Base-by-base conservation (phyloP, 2,329 filamentous ascomycete genomes). In the Bipolaris cookei region DNA sequence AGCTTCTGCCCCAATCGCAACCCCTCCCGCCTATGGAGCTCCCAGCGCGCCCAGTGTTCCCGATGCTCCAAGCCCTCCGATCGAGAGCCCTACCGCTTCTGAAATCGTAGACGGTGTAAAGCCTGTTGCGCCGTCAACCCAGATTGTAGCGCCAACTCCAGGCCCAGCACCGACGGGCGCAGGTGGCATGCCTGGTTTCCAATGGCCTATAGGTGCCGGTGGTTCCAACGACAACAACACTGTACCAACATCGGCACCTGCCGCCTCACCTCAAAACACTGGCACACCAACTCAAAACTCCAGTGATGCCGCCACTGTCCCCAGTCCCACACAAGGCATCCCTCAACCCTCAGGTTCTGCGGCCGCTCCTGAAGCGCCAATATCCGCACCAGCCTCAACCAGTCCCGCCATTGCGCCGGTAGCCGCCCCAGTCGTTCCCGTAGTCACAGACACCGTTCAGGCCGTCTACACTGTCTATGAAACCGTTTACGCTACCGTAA, bases 171-270 rank as follows among this genome's bases (percentile, higher is more conserved):
- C 49, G 13, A 50, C 41, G 21, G 61, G 56, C 18, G 53, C 49
- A 21, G 46, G 54, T 18, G 59, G 56, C 11, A 66, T 70, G 64
- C 35, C 58, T 10, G 67, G 64, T 30, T 70, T 68, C 58, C 59
- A 66, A 20, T 70, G 67, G 67, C 67, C 67, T 4, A 10, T 6
- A 28, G 54, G 34, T 41, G 44, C 38, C 10, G 51, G 45, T 38
- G 49, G 25, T n/a, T 39, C 56, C 16, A 43, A 56, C 32, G 21
- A 44, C 14, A 30, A 56, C 32, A 16, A 44, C 14, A 30, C 46
- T 21, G 39, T 49, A 3, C 51, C 60, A 28, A 43, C 51, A 11
- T 64, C 57, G 5, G 32, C 54, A 30, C 13, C 56, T 18, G 51
- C 34, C 10, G 45, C 32, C 18, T 53, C 56, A 32, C 23, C 54